Evolutionary conservation across 164 flowering plant species (phyloP), one percentile per base, ranked within the genome.

Genomic region (Santalum album): DNA sequence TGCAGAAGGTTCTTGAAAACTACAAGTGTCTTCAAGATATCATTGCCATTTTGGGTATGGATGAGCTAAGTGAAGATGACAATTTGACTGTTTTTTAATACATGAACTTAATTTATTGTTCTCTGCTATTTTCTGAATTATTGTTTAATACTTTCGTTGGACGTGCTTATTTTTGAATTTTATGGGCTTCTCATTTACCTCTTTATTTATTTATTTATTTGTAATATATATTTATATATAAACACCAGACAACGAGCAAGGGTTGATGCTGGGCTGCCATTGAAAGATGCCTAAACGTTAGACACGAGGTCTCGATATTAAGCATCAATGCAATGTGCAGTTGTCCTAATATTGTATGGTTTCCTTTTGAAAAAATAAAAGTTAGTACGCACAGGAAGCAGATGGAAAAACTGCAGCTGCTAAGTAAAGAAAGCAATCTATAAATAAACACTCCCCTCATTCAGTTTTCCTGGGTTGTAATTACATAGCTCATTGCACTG

Each of bases 191-290:
- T n/a, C n/a, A n/a, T n/a, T n/a, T n/a, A n/a, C n/a, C n/a, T n/a
- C n/a, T n/a, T n/a, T n/a, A n/a, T n/a, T n/a, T n/a, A n/a, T n/a
- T n/a, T n/a, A n/a, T n/a, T n/a, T n/a, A n/a, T n/a, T n/a, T n/a
- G n/a, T n/a, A n/a, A n/a, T n/a, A n/a, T n/a, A n/a, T n/a, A n/a
- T n/a, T 6, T 48, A 40, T 55, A 3, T 55, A 65, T 25, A 54
- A 20, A 67, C 74, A 94, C 97, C 97, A 94, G 65, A 84, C 90
- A 60, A 74, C 72, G 86, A 32, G 78, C 95, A 71, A 81, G 75
- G 64, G 92, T 89, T 18, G 99, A 90, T 74, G 99, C 96, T 94
- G 96, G 97, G 80, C 92, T 69, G 96, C 96, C 57, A 96, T 94
- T 7, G 99, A 94, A 69, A 81, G 95, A 77, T 70, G 87, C 47